Evolutionary conservation across 768 basidiomycete genomes (phyloP), one percentile per base, ranked within the genome.

Genomic region (Leccinum subtestaceum): DNA sequence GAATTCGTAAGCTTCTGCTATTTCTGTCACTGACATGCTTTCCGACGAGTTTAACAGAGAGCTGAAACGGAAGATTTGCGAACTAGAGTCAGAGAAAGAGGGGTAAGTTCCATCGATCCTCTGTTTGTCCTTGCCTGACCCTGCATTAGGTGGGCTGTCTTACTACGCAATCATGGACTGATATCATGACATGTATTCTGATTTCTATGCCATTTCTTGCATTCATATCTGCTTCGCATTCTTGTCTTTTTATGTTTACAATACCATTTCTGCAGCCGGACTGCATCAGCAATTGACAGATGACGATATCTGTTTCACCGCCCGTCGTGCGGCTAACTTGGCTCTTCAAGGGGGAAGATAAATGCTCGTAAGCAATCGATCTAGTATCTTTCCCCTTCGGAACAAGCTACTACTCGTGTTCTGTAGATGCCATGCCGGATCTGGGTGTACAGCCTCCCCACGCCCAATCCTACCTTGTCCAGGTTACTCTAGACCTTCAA

Each of bases 51-150:
- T 58, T 45, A 11, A 19, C 65, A 93, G 91, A 48, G 80, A 85
- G 72, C 73, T 93, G 34, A 90, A 86, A 71, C 82, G 85, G 60
- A 84, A 80, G 60, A 67, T 94, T 53, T 81, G 84, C 45, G 89
- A 92, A 71, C 69, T 80, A 34, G 88, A 93, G 71, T 74, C 86
- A 65, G 87, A 93, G 71, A 83, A 84, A 59, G 88, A 92, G 72
- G 89, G 93, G 91, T 95, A 70, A 65, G 88, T 80, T 12, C 7
- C 6, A 11, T 43, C 21, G 47, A 32, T 32, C 53, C 43, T 32
- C 34, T n/a, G 45, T 12, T 36, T 5, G 12, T 52, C 31, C 52
- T 31, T 7, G 5, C 21, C 61, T 71, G 40, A 72, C 58, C 11
- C 49, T 52, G 25, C 36, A 61, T 56, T 34, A 92, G 90, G 70